Evolutionary conservation across 768 basidiomycete species (phyloP), one percentile per base, ranked within the genome.

Genomic region (Hericium rajendrae): DNA sequence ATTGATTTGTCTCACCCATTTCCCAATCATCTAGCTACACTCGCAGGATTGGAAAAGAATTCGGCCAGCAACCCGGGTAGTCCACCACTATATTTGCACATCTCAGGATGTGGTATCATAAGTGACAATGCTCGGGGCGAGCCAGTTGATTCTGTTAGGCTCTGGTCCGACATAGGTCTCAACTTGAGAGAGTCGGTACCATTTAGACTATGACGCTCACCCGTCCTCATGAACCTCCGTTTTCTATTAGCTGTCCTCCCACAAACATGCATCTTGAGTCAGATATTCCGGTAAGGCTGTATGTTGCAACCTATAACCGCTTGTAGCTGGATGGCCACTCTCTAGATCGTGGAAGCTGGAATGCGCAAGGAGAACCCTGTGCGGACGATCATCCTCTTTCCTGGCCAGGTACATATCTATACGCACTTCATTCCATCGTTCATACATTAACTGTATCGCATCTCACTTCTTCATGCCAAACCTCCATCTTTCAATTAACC

Each of bases 11-110:
- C 43, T n/a, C 18, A 18, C 2, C 2, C 2, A 26, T 5, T 4
- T 26, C 26, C 26, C 43, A 12, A 16, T n/a, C 26, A 8, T 24
- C 6, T 50, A 64, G 76, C 73, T 1, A 76, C 69, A 24, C 69
- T 77, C 2, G 65, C 63, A 2, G 76, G 74, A 12, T 65, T 78
- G 15, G 69, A 73, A 59, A 69, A 62, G n/a, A 68, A 67, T 56
- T 72, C 73, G 15, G 66, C 63, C n/a, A 62, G 60, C 28, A 63
- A 69, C 12, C 72, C 72, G 2, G 73, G 67, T 12, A 69, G 70
- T 26, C 72, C 74, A 1, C 77, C 76, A 0, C 56, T 77, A 24
- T 78, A 76, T 54, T 68, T 78, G 50, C 76, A 78, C 41, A 64
- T 75, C 18, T 76, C 76, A 1, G 76, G 77, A 2, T 64, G 67